These are phyloP conservation scores for Candida frijolesensis DNA, from an alignment of 1,139 yeast genomes.

Conservation along the genomic window DNA sequence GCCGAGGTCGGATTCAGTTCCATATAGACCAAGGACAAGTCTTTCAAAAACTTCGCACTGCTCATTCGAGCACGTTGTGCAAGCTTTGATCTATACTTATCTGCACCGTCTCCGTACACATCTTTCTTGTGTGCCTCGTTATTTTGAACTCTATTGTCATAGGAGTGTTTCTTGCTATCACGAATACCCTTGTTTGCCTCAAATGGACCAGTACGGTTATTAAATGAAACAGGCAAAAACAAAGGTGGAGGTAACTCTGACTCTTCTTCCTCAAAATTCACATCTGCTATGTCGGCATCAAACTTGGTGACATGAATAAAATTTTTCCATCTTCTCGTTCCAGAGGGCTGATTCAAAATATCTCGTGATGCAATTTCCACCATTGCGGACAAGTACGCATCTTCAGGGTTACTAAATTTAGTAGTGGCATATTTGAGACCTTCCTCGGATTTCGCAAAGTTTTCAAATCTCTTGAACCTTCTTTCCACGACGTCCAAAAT, in stretches of 20 bases:
- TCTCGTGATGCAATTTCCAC: constrained; percentile 75
- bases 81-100: constrained; percentile 51
- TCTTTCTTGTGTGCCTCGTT: constrained; percentile 66
- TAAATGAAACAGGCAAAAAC: constrained; percentile 66
- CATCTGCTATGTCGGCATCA: constrained; percentile 23
- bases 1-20: constrained; percentile 34
- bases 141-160: constrained; percentile 78
- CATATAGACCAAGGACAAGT: constrained; percentile 54
- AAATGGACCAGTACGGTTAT: constrained; percentile 75
- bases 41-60: constrained; percentile 55
- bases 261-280: constrained; percentile 31
- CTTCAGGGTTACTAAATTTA: constrained; percentile 34
- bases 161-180: constrained; percentile 78
- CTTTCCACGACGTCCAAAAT: constrained; percentile 82
- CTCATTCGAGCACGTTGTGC: constrained; percentile 54
- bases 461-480: constrained; percentile 62
- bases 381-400: constrained; percentile 57
- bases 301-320: constrained; percentile 26
- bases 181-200: constrained; percentile 83
- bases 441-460: constrained; percentile 47
- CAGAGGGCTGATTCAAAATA: constrained; percentile 48
- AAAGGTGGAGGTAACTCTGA: constrained; percentile 35
- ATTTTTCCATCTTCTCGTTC: constrained; percentile 53
- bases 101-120: constrained; percentile 76
- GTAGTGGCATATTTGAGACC: constrained; percentile 50